Base-by-base conservation (phyloP, 2,329 filamentous ascomycete genomes). In the Cladosporium oxysporum region DNA sequence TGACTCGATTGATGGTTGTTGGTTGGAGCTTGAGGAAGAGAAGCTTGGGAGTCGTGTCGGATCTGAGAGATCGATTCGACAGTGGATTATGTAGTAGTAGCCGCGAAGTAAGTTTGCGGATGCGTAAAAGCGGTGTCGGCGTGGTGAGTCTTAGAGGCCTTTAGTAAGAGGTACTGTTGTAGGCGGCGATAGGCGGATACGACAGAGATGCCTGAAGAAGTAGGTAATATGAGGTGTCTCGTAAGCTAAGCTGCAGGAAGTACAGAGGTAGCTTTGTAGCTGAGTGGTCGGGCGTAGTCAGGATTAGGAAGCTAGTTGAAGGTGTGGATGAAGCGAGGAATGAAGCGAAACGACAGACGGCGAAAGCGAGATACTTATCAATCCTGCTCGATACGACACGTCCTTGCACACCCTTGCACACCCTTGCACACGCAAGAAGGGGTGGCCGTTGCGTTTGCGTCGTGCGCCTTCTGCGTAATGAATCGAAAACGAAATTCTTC, bases 71-170 rank as follows among this genome's bases (percentile, higher is more conserved):
- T 29, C 57, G 60, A 63, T 50, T 63, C 50, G 60, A 57, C 33
- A 35, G 35, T 35, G 35, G 33, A 53, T 53, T 63, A 53, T 47
- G 60, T 63, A 53, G 49, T 23, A 18, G 14, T 26, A n/a, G 60
- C n/a, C 11, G 29, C 31, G 44, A 33, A n/a, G 33, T 47, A 57
- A 35, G 50, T 63, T 63, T 55, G 49, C 52, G 21, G 49, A n/a
- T 63, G 60, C 60, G 60, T 57, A 33, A 63, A 63, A 50, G 60
- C 60, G 60, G 60, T 63, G 60, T 55, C 60, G 50, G 33, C 33
- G n/a, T 21, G 26, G 33, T 47, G 60, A 47, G 50, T 57, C 60
- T 63, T 63, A 63, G 14, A 53, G 60, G n/a, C 47, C 21, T 44
- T 57, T 41, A 47, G 60, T 63, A 63, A 63, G 60, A 55, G 44